Conservation (phyloP, 1,139 yeast genomes). For the Nadsonia starkeyi-henricii region DNA sequence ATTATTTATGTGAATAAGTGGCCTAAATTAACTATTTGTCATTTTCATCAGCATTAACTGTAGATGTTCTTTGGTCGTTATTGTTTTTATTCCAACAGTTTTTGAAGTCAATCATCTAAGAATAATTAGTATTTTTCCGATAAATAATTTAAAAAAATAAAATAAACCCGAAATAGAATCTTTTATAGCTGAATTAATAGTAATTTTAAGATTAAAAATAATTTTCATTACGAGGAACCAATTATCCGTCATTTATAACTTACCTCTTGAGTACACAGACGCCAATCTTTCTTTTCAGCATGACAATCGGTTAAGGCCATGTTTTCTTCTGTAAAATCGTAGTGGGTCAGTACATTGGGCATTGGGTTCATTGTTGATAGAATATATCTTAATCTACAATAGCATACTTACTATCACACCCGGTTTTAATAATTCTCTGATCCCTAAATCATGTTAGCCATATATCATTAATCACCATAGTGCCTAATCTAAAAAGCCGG, state of each 20-base stretch:
- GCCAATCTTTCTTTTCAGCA: conserved; percentile 65
- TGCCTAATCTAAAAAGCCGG: too few relatives aligned
- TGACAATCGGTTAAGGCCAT: conserved; percentile 50
- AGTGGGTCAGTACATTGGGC: too few relatives aligned
- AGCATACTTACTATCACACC: conserved; percentile 40
- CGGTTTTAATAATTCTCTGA: conserved; percentile 50
- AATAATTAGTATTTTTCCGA: conserved; percentile 1
- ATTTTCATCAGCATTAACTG: conserved; percentile 2
- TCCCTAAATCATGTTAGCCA: conserved; percentile 31
- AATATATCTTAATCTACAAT: too few relatives aligned
- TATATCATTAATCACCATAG: not conserved
- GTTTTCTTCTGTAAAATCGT: conserved; percentile 33
- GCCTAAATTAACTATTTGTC: too few relatives aligned
- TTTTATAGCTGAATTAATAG: too few relatives aligned
- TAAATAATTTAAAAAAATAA: not conserved
- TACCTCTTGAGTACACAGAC: conserved; percentile 44
- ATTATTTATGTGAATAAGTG: too few relatives aligned
- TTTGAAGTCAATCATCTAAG: conserved; percentile 45
- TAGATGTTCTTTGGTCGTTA: conserved; percentile 35
- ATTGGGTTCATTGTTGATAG: not conserved
- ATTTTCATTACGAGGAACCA: too few relatives aligned
- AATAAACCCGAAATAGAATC: not conserved
- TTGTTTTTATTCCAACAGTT: conserved; percentile 52
- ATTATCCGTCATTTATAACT: conserved; percentile 9
- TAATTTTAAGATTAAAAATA: too few relatives aligned